Base-by-base conservation (phyloP, 2,329 filamentous ascomycete genomes). In the Aspergillus hiratsukae region DNA sequence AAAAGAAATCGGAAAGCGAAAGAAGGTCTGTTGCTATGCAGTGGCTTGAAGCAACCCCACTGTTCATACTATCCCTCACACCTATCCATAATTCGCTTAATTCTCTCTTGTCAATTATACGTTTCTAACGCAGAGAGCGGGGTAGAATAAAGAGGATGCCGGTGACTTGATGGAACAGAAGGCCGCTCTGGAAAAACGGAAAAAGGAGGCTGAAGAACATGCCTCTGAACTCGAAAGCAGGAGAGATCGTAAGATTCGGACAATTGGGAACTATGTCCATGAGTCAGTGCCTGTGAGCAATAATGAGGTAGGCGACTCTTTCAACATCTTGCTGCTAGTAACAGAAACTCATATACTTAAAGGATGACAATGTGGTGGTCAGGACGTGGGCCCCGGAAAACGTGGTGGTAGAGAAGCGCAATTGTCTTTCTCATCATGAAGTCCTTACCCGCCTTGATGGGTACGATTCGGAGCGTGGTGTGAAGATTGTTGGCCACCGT, bases 401-500 rank as follows among this genome's bases (percentile, higher is more conserved):
- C 53, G 82, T 87, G 57, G 82, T 78, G 23, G 84, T 89, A 50
- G 85, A 91, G 76, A 92, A 92, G 81, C 84, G 85, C 66, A 82
- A 88, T 56, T 83, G 80, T 60, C 87, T 97, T 60, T 96, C 92
- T 52, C 94, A 99, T 75, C 94, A 99, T 75, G 93, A 97, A 72
- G 91, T 99, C 54, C 84, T 97, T 58, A 86, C 87, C 57, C 84
- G 91, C 65, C 79, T 97, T 61, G 91, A 94, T 66, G 92, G 93
- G 53, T 97, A 96, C 71, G 94, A 97, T 72, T 89, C 91, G 1
- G 91, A 96, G 70, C 87, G 94, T 62, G 91, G 91, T 64, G 89
- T 91, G 62, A 97, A 97, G 81, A 84, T 97, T 61, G 92, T 96
- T 48, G 93, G 94, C 52, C 93, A 97, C 76, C 84, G 93, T 66